Conservation (phyloP, 108 stramenopile genomes). For the Cyclostephanos invisitatus region DNA sequence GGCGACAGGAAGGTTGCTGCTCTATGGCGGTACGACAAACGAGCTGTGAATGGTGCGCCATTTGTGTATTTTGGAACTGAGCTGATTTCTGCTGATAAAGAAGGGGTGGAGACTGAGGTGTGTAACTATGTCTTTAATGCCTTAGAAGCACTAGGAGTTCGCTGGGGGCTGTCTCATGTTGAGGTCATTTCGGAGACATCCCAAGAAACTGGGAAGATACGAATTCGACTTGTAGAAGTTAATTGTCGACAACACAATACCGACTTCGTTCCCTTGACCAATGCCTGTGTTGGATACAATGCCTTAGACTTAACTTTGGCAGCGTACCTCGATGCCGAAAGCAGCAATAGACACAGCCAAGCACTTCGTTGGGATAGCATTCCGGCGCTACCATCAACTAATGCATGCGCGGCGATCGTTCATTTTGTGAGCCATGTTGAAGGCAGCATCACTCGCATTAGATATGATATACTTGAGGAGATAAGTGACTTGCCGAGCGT, state of each 20-base stretch:
- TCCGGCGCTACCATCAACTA: conserved; percentile 56
- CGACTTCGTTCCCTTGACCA: conserved; percentile 76
- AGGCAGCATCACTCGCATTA: conserved; percentile 57
- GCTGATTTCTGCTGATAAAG: conserved; percentile 52
- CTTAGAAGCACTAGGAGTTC: conserved; percentile 66
- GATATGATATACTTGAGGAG: conserved; percentile 58
- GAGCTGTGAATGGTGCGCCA: conserved; percentile 80
- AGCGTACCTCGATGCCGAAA: conserved; percentile 58
- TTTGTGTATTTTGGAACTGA: conserved; percentile 89
- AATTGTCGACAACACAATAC: conserved; percentile 90
- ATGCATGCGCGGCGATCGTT: conserved; percentile 70
- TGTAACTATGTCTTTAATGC: conserved; percentile 57
- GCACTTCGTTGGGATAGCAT: conserved; percentile 61
- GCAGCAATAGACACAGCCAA: conserved; percentile 30
- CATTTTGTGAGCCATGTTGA: conserved; percentile 69
- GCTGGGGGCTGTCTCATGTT: conserved; percentile 77
- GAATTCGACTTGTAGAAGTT: conserved; percentile 76
- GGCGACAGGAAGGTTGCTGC: conserved; percentile 93
- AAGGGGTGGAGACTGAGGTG: conserved; percentile 41
- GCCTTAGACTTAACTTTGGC: conserved; percentile 73
- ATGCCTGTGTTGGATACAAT: conserved; percentile 84
- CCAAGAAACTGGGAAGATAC: conserved; percentile 18
- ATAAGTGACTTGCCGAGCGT: conserved; percentile 74
- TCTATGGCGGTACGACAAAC: conserved; percentile 96
- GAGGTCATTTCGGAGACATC: conserved; percentile 70